Base-by-base conservation (phyloP, 225 moss, liverwort and hornwort species). In the Lunularia cruciata region DNA sequence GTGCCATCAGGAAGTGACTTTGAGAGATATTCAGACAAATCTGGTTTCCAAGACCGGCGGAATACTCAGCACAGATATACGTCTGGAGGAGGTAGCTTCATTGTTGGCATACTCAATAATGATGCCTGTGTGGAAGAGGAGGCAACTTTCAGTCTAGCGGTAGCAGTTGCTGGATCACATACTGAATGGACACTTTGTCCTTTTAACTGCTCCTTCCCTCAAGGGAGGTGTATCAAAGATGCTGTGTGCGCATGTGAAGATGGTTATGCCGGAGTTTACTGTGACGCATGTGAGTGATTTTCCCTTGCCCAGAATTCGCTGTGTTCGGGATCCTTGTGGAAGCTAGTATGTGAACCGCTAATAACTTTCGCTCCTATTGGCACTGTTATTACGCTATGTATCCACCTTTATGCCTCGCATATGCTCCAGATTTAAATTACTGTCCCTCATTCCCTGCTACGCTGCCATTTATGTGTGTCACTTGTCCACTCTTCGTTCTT, bases 1-100 rank as follows among this genome's bases (percentile, higher is more conserved):
- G 31, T 73, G 26, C 72, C 72, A 47, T 73, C 72, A 22, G 72
- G 34, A 37, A 52, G 37, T 25, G 72, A 73, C 30, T 64, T 73
- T 52, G 63, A 64, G 26, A 47, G 0, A 22, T 73, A 63, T 64
- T 34, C 63, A 47, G 72, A 73, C 63, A 64, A 63, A 28, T 13
- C 11, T 33, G 60, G 47, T 51, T 73, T 62, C 47, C 49, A 26
- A 22, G 64, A 64, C 49, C 23, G 45, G 14, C 32, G 49, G 8
- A 63, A 18, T 42, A 37, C 51, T 18, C 62, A 73, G 2, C 54
- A 48, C 51, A 39, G 48, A n/a, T 62, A 63, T 34, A 6, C 9
- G 15, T 16, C 60, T 22, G 72, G 72, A 49, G 63, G 30, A 31
- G 72, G 63, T 25, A 52, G 63, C 23, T 73, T 62, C 48, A 26